A percentile compares a stretch with the other conserved stretches of the same genome.
These are phyloP conservation scores for Zygosaccharomyces gambellarensis DNA, from an alignment of 805 yeast genomes.

Conservation along the genomic window DNA sequence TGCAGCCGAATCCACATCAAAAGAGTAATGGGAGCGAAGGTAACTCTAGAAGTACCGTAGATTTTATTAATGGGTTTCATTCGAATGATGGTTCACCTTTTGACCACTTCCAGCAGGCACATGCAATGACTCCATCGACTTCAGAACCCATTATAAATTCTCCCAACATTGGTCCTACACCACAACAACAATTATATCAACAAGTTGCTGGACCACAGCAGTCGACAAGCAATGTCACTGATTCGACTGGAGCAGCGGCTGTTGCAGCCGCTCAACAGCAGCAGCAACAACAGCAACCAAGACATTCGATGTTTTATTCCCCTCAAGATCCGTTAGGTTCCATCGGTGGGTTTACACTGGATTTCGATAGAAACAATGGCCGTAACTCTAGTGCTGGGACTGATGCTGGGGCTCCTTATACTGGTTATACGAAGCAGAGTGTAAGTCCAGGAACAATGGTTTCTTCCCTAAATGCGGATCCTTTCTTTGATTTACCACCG, in stretches of 20 bases:
- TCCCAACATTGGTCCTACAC: conserved; percentile 3
- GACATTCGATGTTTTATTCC: conserved; percentile 9
- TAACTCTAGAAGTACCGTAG: conserved; percentile 7
- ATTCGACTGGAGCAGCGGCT: conserved; percentile 1
- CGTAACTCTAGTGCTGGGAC: neutral
- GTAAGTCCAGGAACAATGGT: conserved; percentile 3
- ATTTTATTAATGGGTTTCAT: conserved; percentile 29
- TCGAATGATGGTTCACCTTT: conserved; percentile 11
- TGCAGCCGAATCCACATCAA: neutral
- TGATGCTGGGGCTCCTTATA: neutral
- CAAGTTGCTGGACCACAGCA: conserved; percentile 4
- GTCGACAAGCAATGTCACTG: neutral
- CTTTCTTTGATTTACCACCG: neutral
- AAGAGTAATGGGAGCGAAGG: neutral
- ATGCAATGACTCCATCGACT: conserved; percentile 21
- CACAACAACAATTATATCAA: conserved; percentile 12
- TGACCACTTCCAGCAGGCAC: conserved; percentile 11
- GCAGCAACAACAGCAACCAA: conserved; percentile 2
- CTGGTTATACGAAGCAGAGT: conserved; percentile 2
- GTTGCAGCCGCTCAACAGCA: neutral
- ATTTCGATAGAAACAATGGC: conserved; percentile 11
- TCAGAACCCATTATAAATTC: conserved; percentile 20
- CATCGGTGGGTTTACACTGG: conserved; percentile 9
- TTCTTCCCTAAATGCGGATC: conserved; percentile 1
- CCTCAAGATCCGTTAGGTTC: conserved; percentile 3